Evolutionary conservation across 192 early-diverging fungal species (phyloP).

Genomic region (Entophlyctis luteolus): DNA sequence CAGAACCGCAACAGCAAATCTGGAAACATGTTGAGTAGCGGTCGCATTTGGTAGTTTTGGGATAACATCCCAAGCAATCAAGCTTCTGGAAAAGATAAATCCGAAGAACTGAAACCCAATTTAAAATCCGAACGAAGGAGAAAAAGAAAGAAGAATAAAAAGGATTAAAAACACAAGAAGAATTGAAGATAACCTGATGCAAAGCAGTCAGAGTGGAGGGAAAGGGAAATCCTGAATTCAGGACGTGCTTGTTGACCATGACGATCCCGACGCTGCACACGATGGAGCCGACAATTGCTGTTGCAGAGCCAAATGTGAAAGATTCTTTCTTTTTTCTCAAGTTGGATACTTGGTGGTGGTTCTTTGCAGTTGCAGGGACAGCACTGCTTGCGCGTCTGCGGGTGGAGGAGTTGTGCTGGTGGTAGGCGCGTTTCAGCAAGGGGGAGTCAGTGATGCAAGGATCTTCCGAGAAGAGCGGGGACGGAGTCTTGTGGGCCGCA

Average conservation of each 20-base stretch:
- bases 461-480: too few species aligned
- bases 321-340: too few species aligned
- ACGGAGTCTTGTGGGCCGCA: too few species aligned
- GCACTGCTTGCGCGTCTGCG: too few species aligned
- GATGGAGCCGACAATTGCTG: constrained; percentile 14
- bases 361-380: too few species aligned
- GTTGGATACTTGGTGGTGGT: too few species aligned
- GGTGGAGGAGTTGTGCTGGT: too few species aligned
- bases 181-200: background rate
- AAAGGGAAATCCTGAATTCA: constrained; percentile 3
- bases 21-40: background rate
- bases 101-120: constrained; percentile 1
- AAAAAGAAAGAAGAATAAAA: background rate
- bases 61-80: constrained; percentile 4
- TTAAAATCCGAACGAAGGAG: background rate
- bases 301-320: background rate
- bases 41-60: background rate
- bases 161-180: background rate
- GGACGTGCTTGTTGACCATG: constrained; percentile 18
- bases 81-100: constrained; percentile 2
- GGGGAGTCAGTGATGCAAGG: too few species aligned
- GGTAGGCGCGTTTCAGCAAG: too few species aligned
- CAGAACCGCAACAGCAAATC: background rate
- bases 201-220: constrained; percentile 11
- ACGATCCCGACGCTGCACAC: constrained; percentile 10